phyloP scores from a whole-genome alignment of 305 asterid genomes.

The Fraxinus platypoda region DNA sequence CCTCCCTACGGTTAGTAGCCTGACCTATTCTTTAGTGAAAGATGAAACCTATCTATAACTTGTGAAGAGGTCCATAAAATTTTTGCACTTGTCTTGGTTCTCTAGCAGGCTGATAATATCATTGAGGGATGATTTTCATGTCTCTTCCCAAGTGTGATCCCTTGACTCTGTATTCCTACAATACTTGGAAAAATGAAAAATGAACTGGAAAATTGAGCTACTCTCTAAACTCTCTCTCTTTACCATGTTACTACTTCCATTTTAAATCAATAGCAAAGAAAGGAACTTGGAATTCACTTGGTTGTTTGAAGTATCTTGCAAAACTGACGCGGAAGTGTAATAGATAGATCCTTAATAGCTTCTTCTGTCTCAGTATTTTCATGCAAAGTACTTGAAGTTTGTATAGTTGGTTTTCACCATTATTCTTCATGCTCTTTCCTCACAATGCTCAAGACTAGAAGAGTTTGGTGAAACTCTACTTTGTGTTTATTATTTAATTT shows the following conservation, averaged over 20 bases:
- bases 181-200: neutral
- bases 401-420: neutral
- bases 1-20: conserved; percentile 86
- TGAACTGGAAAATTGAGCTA: neutral
- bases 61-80: conserved; percentile 10
- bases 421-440: neutral
- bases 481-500: neutral
- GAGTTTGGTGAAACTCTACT: neutral
- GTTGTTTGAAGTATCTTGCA: conserved; percentile 11
- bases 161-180: neutral
- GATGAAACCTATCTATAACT: conserved; percentile 6
- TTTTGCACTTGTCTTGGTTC: conserved; percentile 13
- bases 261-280: conserved; percentile 5
- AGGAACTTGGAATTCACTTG: neutral
- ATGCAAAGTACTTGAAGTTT: neutral
- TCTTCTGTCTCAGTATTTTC: neutral
- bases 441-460: neutral
- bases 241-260: conserved; percentile 6
- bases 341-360: neutral
- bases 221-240: neutral
- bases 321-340: neutral
- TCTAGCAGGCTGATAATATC: neutral
- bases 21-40: conserved; percentile 16
- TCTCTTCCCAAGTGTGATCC: neutral
- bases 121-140: neutral